Evolutionary conservation across 805 yeast species (phyloP), one percentile per base, ranked within the genome.

Genomic region (Candida adriatica): DNA sequence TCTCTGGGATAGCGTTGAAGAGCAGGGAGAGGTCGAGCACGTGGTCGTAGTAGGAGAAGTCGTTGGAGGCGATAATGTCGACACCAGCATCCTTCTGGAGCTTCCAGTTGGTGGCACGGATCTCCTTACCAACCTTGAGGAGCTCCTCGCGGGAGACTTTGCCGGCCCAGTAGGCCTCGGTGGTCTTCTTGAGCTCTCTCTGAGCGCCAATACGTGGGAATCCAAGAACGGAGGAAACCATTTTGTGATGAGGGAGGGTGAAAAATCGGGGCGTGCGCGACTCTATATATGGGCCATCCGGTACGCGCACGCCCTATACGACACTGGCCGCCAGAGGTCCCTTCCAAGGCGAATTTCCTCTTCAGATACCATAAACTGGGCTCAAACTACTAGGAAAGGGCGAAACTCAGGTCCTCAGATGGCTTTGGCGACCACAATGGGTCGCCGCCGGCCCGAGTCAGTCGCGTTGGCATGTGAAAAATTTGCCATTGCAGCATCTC

Each of bases 191-290:
- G 67, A 92, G 80, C 74, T 92, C 98, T 79, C 98, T 92, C 74
- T 87, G 87, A 56, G 96, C 92, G 59, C 98, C 98, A 60, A 90
- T 92, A 75, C 98, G 92, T 71, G 98, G 98, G 92, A 92, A 92
- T 66, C 98, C 98, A 70, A 92, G 78, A 55, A 92, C 94, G 60
- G 96, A 78, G 46, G 97, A 90, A 68, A 90, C 97, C 97, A 90
- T 90, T 56, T 35, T 45, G 31, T 17, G 33, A n/a, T 18, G 17
- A 13, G 13, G 23, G 7, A 30, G 13, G 19, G 13, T 22, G 17
- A 20, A 24, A 21, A 24, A 16, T 23, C 7, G 9, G 25, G 13
- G 13, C 25, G 25, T 8, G 14, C 15, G 13, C 25, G 13, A n/a
- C 25, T 8, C 7, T 8, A 11, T 23, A 8, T 8, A 23, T 8